Evolutionary conservation across 2,329 filamentous ascomycete species (phyloP), one percentile per base, ranked within the genome.

Genomic region (Fusarium haematococcum): DNA sequence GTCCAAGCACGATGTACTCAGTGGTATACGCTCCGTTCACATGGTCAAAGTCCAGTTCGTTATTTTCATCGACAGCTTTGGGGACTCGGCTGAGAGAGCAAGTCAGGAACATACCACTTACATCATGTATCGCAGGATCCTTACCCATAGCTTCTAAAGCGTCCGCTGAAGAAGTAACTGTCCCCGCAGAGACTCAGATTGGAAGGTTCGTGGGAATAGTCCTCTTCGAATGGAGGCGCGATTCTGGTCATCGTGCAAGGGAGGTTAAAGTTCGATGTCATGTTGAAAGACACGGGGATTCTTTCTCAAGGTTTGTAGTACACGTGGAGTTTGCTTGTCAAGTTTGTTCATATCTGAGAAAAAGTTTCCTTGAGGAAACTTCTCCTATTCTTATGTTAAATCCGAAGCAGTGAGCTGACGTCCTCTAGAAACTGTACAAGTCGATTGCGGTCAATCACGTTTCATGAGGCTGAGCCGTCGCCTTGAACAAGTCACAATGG

Each of bases 151-250:
- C 74, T 78, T 27, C 63, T 65, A 1, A 18, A 27, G 10, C 64
- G 67, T 6, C 76, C 76, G 37, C 76, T 77, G 20, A 77, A 78
- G n/a, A 75, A 78, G 63, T 66, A 78, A 9, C 48, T 32, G 6
- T 70, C 63, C 2, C 75, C 76, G 6, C 68, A 67, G 13, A 78
- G 73, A 25, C 71, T 78, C 3, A 78, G 20, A 5, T 68, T 63
- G 7, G 75, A 52, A 30, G 63, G 32, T 35, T 78, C 76, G 23
- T 70, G 23, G 2, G 62, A 68, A 33, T 67, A 68, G 11, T 67
- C 59, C 18, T 75, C 72, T 27, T 54, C 56, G 16, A 2, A 41
- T 50, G 11, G 50, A 45, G 20, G 57, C 35, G 20, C 71, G 18
- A 65, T 43, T 1, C 30, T 58, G 6, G 71, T 64, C 20, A 23